Base-by-base conservation (phyloP, 371 early-diverging fungal genomes). In the Lichtheimia corymbifera region DNA sequence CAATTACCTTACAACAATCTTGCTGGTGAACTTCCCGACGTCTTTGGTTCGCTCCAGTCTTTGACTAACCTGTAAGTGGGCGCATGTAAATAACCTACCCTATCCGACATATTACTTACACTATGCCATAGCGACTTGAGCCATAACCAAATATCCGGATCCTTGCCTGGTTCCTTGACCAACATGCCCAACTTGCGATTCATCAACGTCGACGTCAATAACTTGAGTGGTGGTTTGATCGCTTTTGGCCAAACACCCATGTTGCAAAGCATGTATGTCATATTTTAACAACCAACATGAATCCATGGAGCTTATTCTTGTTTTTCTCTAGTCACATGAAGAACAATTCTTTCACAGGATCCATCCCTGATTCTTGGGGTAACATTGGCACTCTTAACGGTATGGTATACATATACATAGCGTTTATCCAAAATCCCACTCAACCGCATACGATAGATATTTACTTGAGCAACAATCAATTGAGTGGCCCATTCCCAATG, bases 1-100 rank as follows among this genome's bases (percentile, higher is more conserved):
- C 68, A 78, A 47, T 68, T 83, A 22, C 70, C 77, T 28, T 66
- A 71, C 53, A 84, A 83, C 43, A 76, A 80, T 18, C 64, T 84
- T 5, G 68, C 59, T 51, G 85, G 85, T 22, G 68, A 73, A 15
- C 68, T 84, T 12, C 80, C 83, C 4, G 69, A 77, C 41, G 70
- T 73, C 40, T 61, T 82, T 43, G 67, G 74, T 44, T 62, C 68
- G 12, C 58, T 84, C 0, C 72, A 73, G 5, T 73, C 73, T 51
- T 61, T 84, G 51, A 70, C 72, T 50, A 73, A 62, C n/a, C 70
- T 84, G 79, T 79, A 79, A 66, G 69, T 22, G 18, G 47, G 11
- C 22, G n/a, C 18, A 47, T 47, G 11, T 15, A 7, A 2, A 47
- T 17, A 22, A 0, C 35, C 11, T 35, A 22, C 2, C 35, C 11